Conservation (phyloP, 306 rosid genomes). For the Potentilla sterilis region DNA sequence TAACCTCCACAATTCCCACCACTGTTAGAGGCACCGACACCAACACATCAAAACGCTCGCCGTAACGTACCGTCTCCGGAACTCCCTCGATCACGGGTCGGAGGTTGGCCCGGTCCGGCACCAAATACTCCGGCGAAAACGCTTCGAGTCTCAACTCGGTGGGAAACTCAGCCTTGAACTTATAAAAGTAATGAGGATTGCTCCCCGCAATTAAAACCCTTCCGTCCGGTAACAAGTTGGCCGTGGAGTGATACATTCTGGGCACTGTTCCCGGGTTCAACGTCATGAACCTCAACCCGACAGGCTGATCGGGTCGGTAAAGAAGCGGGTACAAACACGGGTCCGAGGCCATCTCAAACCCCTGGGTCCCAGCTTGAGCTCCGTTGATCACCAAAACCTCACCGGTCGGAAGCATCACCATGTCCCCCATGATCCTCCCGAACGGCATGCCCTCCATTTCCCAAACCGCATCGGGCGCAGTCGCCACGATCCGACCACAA, state of each 20-base stretch:
- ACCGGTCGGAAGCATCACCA: conserved; percentile 79
- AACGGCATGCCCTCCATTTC: conserved; percentile 79
- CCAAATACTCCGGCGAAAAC: conserved; percentile 78
- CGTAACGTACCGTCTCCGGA: conserved; percentile 54
- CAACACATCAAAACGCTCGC: conserved; percentile 48
- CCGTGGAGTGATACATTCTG: conserved; percentile 78
- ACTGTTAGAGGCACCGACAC: conserved; percentile 58
- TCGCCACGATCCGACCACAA: conserved; percentile 66
- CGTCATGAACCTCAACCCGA: conserved; percentile 78
- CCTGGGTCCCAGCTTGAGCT: conserved; percentile 76
- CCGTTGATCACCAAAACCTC: conserved; percentile 79
- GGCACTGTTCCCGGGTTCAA: conserved; percentile 73
- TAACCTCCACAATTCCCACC: conserved; percentile 75
- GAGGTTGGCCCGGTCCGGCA: conserved; percentile 47
- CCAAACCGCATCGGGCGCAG: conserved; percentile 58
- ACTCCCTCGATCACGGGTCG: conserved; percentile 55
- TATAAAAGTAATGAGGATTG: conserved; percentile 66
- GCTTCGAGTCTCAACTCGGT: conserved; percentile 76
- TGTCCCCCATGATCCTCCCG: conserved; percentile 85
- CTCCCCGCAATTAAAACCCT: conserved; percentile 72
- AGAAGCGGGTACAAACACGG: conserved; percentile 76
- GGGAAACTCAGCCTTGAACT: conserved; percentile 49
- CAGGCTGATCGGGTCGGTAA: conserved; percentile 64
- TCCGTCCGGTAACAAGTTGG: conserved; percentile 80
- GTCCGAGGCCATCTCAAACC: conserved; percentile 58